Base-by-base conservation (phyloP, 495 filamentous ascomycete species). In the Darksidea phi region DNA sequence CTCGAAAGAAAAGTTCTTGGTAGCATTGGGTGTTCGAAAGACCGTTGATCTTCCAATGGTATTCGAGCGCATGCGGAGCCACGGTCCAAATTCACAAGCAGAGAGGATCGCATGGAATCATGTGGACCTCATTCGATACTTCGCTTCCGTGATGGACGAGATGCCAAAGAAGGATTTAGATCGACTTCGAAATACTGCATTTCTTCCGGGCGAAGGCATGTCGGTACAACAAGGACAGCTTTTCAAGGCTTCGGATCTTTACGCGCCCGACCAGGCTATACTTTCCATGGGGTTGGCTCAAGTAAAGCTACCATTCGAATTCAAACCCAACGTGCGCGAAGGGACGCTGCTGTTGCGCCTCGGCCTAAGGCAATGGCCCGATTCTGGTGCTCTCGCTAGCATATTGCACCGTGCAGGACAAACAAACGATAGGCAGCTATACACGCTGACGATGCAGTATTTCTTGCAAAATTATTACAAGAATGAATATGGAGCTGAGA, bases 21-120 rank as follows among this genome's bases (percentile, higher is more conserved):
- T 77, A 2, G 83, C 89, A 10, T 77, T 97, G 25, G 92, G 93
- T 0, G 93, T 92, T n/a, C 79, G 84, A 21, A 87, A 86, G 68
- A 97, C 94, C 0, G 84, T 99, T 21, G 94, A 97, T 53, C 79
- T 99, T 12, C 89, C 88, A 46, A 90, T 96, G 20, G 91, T 99
- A 21, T 97, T 97, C 66, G 87, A 89, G 37, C 83, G 95, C 38
- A 80, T 98, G 51, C 80, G 96, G 67, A 81, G 80, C 57, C 68
- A 73, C 17, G 67, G 77, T 1, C 75, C 74, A 1, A 67, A 72
- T 21, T 78, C 26, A 75, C 76, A 51, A 72, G 71, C 36, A 66
- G 72, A n/a, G 53, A 70, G 42, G 72, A 66, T n/a, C 66, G 72
- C 43, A 57, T 96, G 88, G 90, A 95, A 86, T 64, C 94, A 97